Conservation (phyloP, 2,329 filamentous ascomycete genomes). For the Colletotrichum gloeosporioides region DNA sequence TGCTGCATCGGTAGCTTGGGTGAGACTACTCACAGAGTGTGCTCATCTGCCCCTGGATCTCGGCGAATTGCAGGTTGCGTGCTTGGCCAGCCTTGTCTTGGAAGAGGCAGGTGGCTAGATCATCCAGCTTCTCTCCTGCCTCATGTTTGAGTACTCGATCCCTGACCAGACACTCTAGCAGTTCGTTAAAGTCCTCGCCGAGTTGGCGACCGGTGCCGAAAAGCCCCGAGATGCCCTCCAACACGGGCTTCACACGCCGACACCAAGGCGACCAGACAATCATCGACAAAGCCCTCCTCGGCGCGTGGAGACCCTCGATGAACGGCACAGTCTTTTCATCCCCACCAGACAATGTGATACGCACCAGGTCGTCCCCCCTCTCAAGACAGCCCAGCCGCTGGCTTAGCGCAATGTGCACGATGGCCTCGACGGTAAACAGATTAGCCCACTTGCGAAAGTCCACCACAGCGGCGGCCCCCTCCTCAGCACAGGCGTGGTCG, state of each 20-base stretch:
- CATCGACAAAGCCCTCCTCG: background rate
- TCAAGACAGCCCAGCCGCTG: slow-evolving; percentile 57
- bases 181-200: background rate
- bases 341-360: slow-evolving; percentile 32
- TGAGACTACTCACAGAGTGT: background rate
- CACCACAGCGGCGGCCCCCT: accelerated
- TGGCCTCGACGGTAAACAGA: slow-evolving; percentile 63
- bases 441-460: slow-evolving; percentile 54
- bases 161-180: background rate
- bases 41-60: slow-evolving; percentile 59
- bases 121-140: slow-evolving; percentile 58
- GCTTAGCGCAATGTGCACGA: slow-evolving; percentile 59
- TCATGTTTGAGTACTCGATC: background rate
- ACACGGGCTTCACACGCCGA: background rate
- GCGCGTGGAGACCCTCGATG: background rate
- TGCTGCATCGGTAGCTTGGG: background rate
- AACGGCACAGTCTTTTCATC: background rate
- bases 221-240: background rate
- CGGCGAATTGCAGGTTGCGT: slow-evolving; percentile 57
- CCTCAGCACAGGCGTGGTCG: accelerated
- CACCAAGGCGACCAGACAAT: slow-evolving; percentile 43
- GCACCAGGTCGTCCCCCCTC: slow-evolving; percentile 50
- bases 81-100: slow-evolving; percentile 35
- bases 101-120: background rate
- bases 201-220: background rate